Evolutionary conservation across 441 rosid genomes (phyloP).

Genomic region (Mallotus japonicus): DNA sequence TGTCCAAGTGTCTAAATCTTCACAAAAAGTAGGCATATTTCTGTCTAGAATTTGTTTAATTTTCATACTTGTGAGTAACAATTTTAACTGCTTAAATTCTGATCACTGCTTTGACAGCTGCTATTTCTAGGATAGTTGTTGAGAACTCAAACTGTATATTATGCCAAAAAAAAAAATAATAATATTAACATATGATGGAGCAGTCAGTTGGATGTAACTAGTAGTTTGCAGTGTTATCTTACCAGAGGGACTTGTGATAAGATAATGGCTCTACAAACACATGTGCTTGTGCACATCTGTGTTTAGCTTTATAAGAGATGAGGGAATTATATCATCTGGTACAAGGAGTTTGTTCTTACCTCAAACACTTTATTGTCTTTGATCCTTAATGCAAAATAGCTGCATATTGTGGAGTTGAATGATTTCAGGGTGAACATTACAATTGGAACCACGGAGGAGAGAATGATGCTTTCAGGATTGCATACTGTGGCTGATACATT

Average conservation of each 20-base stretch:
- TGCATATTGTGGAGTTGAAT: slow-evolving; percentile 16
- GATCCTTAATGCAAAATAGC: not conserved
- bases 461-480: slow-evolving; percentile 77
- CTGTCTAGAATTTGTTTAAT: not conserved
- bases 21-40: not conserved
- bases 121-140: not conserved
- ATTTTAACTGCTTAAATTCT: not conserved
- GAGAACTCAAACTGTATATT: not conserved
- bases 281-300: not conserved
- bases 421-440: slow-evolving; percentile 65
- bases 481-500: slow-evolving; percentile 83
- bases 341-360: not conserved
- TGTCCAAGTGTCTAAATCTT: not conserved
- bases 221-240: not conserved
- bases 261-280: no score
- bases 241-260: not conserved
- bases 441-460: slow-evolving; percentile 65
- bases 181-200: not conserved
- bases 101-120: slow-evolving; percentile 2
- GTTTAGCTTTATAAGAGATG: no score
- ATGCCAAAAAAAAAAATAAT: not conserved
- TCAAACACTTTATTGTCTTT: not conserved
- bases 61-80: not conserved
- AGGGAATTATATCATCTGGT: not conserved
- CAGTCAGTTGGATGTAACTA: not conserved